These are phyloP conservation scores for Alnus glutinosa DNA, from an alignment of 306 rosid genomes.

Conservation along the genomic window DNA sequence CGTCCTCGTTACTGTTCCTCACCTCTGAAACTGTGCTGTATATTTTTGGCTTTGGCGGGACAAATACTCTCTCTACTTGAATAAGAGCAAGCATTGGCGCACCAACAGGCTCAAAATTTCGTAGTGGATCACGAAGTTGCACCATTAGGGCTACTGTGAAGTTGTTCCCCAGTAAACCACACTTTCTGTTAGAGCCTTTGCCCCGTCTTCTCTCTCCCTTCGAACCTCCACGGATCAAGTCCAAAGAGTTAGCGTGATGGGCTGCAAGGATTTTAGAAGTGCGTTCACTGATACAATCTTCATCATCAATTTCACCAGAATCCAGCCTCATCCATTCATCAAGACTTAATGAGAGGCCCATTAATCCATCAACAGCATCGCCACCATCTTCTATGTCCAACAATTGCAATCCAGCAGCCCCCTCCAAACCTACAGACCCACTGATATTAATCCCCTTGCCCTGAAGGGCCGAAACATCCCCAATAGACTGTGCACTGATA, in stretches of 20 bases:
- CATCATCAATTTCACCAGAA: conserved; percentile 85
- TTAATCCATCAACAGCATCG: conserved; percentile 63
- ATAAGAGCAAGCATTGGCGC: conserved; percentile 85
- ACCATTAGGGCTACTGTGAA: conserved; percentile 83
- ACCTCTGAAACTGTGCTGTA: conserved; percentile 51
- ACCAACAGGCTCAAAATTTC: conserved; percentile 87
- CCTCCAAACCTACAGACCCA: conserved; percentile 68
- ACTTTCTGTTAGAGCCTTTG: conserved; percentile 52
- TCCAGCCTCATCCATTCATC: conserved; percentile 96
- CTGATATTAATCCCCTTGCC: conserved; percentile 52
- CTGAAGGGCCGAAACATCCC: conserved; percentile 59
- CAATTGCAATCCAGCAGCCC: conserved; percentile 80
- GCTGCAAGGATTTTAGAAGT: conserved; percentile 85
- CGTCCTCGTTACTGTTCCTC: conserved; percentile 37
- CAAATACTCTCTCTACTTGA: conserved; percentile 85
- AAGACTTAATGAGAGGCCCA: conserved; percentile 78
- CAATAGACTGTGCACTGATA: conserved; percentile 56
- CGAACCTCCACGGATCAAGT: conserved; percentile 48
- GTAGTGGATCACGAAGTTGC: conserved; percentile 87
- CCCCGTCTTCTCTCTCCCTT: conserved; percentile 64
- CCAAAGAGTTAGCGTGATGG: conserved; percentile 81
- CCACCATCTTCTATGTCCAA: conserved; percentile 54
- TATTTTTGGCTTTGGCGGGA: conserved; percentile 74
- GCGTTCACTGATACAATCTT: conserved; percentile 71
- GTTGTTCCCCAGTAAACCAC: conserved; percentile 85